Percentiles rank a stretch among this genome's conserved stretches.
Conservation (phyloP, 176 grass and related monocot genomes). For the Bolboschoenus planiculmis region DNA sequence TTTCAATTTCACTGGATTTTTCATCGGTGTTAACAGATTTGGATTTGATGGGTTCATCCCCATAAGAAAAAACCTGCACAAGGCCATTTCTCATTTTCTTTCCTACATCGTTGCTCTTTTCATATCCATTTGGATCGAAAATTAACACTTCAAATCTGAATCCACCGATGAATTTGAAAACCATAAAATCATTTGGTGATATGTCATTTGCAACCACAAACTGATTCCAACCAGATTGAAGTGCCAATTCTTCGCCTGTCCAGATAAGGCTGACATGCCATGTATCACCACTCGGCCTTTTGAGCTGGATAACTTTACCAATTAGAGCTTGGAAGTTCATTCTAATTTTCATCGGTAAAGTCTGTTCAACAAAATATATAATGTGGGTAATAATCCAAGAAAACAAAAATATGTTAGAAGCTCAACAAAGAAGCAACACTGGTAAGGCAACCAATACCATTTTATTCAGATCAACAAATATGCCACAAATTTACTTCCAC, state of each 20-base stretch:
- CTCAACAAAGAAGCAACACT: background rate
- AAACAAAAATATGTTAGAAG: background rate
- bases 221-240: conserved; percentile 37
- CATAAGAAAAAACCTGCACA: background rate
- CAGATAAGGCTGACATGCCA: conserved; percentile 27
- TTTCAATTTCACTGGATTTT: conserved; percentile 11
- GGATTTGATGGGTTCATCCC: background rate
- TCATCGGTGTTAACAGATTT: background rate
- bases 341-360: conserved; percentile 30
- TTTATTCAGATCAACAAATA: background rate
- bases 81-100: conserved; percentile 17
- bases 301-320: conserved; percentile 24
- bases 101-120: conserved; percentile 26
- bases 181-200: conserved; percentile 18
- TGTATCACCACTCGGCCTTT: conserved; percentile 25
- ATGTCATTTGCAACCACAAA: conserved; percentile 31
- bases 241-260: background rate
- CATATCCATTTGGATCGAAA: conserved; percentile 28
- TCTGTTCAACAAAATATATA: conserved; percentile 25
- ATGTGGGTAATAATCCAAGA: background rate
- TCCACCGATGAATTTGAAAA: conserved; percentile 36
- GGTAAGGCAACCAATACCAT: background rate
- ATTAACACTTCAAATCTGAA: conserved; percentile 35
- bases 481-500: background rate
- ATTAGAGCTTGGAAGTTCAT: conserved; percentile 29